Percentiles rank a stretch among this genome's conserved stretches.
phyloP scores from a whole-genome alignment of 352 stramenopile species.

The Phytophthora pistaciae region DNA sequence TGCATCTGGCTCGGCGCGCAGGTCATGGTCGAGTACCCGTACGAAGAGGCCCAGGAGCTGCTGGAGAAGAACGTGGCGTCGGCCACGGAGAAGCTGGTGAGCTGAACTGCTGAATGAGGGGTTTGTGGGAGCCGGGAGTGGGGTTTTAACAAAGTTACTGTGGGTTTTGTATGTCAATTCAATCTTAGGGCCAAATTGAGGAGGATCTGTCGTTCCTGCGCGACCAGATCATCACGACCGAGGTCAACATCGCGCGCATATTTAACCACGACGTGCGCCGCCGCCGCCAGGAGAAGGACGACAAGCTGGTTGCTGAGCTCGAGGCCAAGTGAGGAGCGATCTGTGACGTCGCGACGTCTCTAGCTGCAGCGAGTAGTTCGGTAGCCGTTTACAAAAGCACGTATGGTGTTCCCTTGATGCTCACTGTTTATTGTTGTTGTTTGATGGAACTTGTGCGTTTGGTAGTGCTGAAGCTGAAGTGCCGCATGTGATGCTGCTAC shows the following conservation, averaged over 20 bases:
- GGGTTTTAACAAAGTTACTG: slow-evolving; percentile 3
- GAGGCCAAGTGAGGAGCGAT: slow-evolving; percentile 60
- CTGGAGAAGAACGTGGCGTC: slow-evolving; percentile 80
- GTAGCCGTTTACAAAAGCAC: slow-evolving; percentile 28
- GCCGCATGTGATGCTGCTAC: too few relatives aligned
- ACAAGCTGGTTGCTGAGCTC: slow-evolving; percentile 66
- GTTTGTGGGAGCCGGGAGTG: neutral
- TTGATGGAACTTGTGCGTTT: neutral
- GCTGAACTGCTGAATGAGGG: slow-evolving; percentile 9
- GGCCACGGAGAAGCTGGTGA: slow-evolving; percentile 77
- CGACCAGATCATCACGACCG: slow-evolving; percentile 98
- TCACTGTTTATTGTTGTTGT: slow-evolving; percentile 8
- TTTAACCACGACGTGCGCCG: slow-evolving; percentile 98
- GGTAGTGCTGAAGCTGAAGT: too few relatives aligned
- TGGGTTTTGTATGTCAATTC: neutral
- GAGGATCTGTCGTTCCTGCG: slow-evolving; percentile 95
- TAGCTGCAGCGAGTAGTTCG: slow-evolving; percentile 20
- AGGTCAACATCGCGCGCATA: slow-evolving; percentile 97
- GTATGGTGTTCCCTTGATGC: slow-evolving; percentile 24
- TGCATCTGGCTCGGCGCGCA: slow-evolving; percentile 98
- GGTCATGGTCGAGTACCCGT: slow-evolving; percentile 98
- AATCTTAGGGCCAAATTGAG: slow-evolving; percentile 72
- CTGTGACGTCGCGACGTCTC: neutral
- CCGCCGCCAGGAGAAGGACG: slow-evolving; percentile 81
- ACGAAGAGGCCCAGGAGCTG: slow-evolving; percentile 95